Base-by-base conservation (phyloP, 495 filamentous ascomycete genomes). In the Jackrogersella minutella region DNA sequence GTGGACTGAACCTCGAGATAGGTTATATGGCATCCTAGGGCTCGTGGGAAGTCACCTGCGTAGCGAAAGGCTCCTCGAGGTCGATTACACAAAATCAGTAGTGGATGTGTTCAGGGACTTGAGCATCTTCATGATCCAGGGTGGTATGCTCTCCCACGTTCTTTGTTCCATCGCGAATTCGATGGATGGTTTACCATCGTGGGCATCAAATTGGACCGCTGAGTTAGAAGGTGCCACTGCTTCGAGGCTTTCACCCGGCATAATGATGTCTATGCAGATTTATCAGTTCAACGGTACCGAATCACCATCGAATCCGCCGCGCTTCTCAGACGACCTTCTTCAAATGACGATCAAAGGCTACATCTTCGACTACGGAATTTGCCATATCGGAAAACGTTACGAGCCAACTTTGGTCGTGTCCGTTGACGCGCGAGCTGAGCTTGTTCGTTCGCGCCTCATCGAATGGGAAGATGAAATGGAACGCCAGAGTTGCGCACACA, bases 391-490 rank as follows among this genome's bases (percentile, higher is more conserved):
- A 10, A 62, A 46, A 36, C 19, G n/a, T 3, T 62, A 46, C 13
- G 31, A 62, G 8, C 9, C 37, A 0, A 9, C 10, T 10, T 1
- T 21, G 7, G 5, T 7, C 28, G 19, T 11, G n/a, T 36, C 26
- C n/a, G 8, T 46, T 7, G 36, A 46, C 1, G 28, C 14, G 1
- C 17, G 34, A n/a, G 49, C 28, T 9, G 26, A 7, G 5, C 0
- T 36, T 13, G 26, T 37, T 30, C 58, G 39, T 5, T 13, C 28
- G 26, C 58, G 30, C 10, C 30, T 62, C 8, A 46, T 37, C 0
- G 39, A 30, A 26, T 62, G 58, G 58, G 47, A 62, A 47, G 58
- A 62, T 7, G 58, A 54, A 14, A 62, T 62, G 49, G 49, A 62
- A 16, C 13, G 37, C 39, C 36, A 62, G 14, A 1, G 2, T 26